Percentiles rank a stretch among this genome's conserved stretches.
phyloP scores from a whole-genome alignment of 176 grass and related monocot species.

The Stipa capillata region DNA sequence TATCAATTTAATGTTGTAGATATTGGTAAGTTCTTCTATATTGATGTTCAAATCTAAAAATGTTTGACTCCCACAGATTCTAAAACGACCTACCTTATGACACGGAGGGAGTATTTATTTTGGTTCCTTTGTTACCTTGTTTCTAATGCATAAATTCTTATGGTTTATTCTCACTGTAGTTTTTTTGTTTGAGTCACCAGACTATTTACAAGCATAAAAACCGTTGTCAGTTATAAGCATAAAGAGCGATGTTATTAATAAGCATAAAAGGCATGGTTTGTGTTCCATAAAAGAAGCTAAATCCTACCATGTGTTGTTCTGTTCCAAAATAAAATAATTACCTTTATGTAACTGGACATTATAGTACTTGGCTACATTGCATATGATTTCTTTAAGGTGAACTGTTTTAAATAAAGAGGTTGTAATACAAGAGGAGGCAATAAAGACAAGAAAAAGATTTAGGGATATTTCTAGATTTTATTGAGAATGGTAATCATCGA shows the following conservation, averaged over 20 bases:
- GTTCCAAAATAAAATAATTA: background rate
- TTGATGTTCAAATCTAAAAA: too few relatives aligned
- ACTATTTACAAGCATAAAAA: background rate
- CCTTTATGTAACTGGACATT: background rate
- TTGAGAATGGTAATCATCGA: background rate
- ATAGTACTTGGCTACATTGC: background rate
- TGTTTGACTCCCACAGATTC: too few relatives aligned
- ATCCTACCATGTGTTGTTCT: conserved; percentile 53
- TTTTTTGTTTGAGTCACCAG: background rate
- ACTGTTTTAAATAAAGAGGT: background rate
- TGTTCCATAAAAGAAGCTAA: background rate
- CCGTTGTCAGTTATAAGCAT: background rate
- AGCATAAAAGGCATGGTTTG: conserved; percentile 19
- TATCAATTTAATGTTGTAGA: too few relatives aligned
- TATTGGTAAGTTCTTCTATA: too few relatives aligned
- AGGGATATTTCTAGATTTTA: background rate
- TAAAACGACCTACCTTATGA: too few relatives aligned
- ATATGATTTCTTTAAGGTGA: background rate
- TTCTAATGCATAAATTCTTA: background rate
- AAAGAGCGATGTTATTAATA: conserved; percentile 8
- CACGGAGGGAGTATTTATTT: too few relatives aligned
- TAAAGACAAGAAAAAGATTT: background rate
- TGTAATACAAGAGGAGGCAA: background rate
- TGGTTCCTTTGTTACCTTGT: background rate
- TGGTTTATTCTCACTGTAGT: background rate